Conservation (phyloP, 129 eudicot genomes). For the Mikania micrantha region DNA sequence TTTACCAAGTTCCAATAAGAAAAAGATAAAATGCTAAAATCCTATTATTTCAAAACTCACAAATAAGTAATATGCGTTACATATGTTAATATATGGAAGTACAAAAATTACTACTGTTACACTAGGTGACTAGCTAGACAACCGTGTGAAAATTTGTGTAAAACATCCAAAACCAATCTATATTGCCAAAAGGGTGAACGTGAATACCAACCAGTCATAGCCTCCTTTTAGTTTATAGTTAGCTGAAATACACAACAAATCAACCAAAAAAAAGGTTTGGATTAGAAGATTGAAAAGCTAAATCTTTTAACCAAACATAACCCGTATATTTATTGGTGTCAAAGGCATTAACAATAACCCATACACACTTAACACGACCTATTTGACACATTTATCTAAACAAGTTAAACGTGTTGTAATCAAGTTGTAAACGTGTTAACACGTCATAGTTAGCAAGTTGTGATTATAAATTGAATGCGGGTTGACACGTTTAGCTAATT, state of each 20-base stretch:
- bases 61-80: neutral
- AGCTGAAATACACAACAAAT: constrained; percentile 15
- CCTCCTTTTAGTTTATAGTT: constrained; percentile 4
- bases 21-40: neutral
- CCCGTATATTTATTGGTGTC: too few species aligned
- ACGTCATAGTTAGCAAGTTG: too few species aligned
- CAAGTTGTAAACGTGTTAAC: too few species aligned
- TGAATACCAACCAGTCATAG: constrained; percentile 15
- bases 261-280: too few species aligned
- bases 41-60: neutral
- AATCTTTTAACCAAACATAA: too few species aligned
- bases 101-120: neutral
- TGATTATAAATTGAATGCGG: too few species aligned
- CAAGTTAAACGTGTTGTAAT: too few species aligned
- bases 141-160: neutral
- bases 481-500: too few species aligned
- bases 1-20: neutral
- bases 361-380: too few species aligned
- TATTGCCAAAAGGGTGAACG: neutral
- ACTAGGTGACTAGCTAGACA: neutral
- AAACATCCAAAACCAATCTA: neutral
- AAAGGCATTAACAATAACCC: too few species aligned
- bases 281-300: too few species aligned
- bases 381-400: too few species aligned
- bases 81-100: neutral